Base-by-base conservation (phyloP, 352 stramenopile genomes). In the Phytophthora pinifolia region DNA sequence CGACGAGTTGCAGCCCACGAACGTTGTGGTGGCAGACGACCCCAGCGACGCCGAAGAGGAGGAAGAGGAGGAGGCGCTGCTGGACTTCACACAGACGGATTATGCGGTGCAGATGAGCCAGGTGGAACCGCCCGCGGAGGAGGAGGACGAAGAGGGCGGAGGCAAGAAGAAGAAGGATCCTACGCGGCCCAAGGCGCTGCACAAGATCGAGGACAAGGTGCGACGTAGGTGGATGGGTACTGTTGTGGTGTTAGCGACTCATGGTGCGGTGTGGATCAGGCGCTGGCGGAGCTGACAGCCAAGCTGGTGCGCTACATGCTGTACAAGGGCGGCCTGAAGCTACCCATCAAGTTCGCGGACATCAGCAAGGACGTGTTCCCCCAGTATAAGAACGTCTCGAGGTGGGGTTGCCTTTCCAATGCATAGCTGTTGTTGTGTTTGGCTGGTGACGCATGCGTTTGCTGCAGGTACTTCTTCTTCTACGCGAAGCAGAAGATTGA, bases 301-400 rank as follows among this genome's bases (percentile, higher is more conserved):
- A 82, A 83, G 53, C 54, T 92, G 27, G 84, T 94, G 51, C 84
- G 84, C 30, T 94, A 91, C 53, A 75, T 94, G 65, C 67, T 94
- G 32, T 94, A 94, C 82, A 94, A 91, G 51, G 82, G 76, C 31
- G 81, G 74, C 9, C 52, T 86, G 18, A 90, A 92, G 59, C 69
- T 86, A 38, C 78, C 81, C 1, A 86, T 94, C 56, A 85, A 83
- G 50, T 91, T 94, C 36, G 58, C 47, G 33, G 84, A 94, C 56
- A 89, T 94, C 51, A 89, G 74, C 67, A 94, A 92, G 52, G 84
- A 91, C 2, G 80, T 94, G 30, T 92, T 81, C 27, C 75, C 76
- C 10, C 79, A 86, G 58, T 79, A 92, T 62, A 89, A 87, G 64
- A 94, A 83, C 49, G 72, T 89, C 7, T 89, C 78, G 9, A 63